A percentile compares a stretch with the other conserved stretches of the same genome.
Evolutionary conservation across 106 monocot species (phyloP).

Genomic region (Dendrobium huoshanense): DNA sequence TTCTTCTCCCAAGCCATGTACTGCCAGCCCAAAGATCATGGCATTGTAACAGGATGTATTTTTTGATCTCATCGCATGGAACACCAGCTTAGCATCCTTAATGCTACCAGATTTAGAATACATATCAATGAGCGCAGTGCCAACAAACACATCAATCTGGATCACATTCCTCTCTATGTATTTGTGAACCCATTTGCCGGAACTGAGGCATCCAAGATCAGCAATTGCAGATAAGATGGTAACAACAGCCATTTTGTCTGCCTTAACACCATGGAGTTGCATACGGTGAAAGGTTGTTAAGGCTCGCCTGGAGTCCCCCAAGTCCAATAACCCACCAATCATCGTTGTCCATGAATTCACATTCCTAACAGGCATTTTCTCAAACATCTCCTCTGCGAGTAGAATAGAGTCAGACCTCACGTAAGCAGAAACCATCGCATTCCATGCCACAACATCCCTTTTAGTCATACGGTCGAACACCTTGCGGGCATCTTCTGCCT

Average conservation of each 20-base stretch:
- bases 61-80: conserved; percentile 32
- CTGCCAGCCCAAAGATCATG: conserved; percentile 58
- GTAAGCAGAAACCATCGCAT: conserved; percentile 15
- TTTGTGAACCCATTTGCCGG: conserved; percentile 40
- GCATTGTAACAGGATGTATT: conserved; percentile 47
- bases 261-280: conserved; percentile 1
- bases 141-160: conserved; percentile 19
- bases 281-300: conserved; percentile 27
- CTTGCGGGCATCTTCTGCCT: neutral
- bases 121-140: conserved; percentile 72
- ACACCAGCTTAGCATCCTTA: conserved; percentile 37
- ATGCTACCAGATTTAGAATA: conserved; percentile 52
- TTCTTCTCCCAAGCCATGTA: conserved; percentile 53
- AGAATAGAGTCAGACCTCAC: conserved; percentile 19
- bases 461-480: conserved; percentile 5
- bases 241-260: conserved; percentile 55
- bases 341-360: conserved; percentile 48
- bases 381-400: conserved; percentile 28
- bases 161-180: conserved; percentile 4
- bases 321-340: conserved; percentile 32
- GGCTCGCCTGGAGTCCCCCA: conserved; percentile 20
- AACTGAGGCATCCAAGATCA: conserved; percentile 32
- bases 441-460: conserved; percentile 14
- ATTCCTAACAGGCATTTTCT: conserved; percentile 26
- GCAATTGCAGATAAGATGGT: conserved; percentile 37